phyloP scores from a whole-genome alignment of 1,139 yeast genomes.

The Debaryomyces coudertii region DNA sequence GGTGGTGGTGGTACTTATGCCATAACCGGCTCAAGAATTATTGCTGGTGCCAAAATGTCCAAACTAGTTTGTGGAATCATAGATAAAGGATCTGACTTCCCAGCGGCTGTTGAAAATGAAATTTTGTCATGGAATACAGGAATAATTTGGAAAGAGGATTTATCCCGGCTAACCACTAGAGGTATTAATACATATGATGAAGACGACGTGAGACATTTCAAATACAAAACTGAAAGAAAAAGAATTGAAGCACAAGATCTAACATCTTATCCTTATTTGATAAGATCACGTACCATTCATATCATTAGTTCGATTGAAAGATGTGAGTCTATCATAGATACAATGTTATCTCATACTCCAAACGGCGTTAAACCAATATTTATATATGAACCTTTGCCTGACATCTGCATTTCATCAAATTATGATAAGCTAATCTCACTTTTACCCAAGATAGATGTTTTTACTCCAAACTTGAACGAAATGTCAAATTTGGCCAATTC shows the following conservation, averaged over 20 bases:
- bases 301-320: conserved; percentile 74
- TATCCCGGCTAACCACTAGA: conserved; percentile 65
- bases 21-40: conserved; percentile 71
- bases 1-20: conserved; percentile 95
- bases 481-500: conserved; percentile 46
- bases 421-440: conserved; percentile 41
- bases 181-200: conserved; percentile 78
- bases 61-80: conserved; percentile 63
- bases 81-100: conserved; percentile 82
- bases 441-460: conserved; percentile 55
- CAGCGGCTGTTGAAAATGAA: conserved; percentile 46
- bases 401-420: conserved; percentile 60
- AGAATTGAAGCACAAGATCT: conserved; percentile 68
- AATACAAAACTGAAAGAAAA: conserved; percentile 58
- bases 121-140: conserved; percentile 67
- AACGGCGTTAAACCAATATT: conserved; percentile 40
- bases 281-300: conserved; percentile 58
- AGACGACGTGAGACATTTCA: conserved; percentile 56
- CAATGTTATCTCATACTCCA: conserved; percentile 24
- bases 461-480: conserved; percentile 86
- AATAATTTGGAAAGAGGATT: conserved; percentile 54
- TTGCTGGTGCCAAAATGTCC: conserved; percentile 41
- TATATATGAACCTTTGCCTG: conserved; percentile 90
- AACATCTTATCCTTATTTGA: conserved; percentile 34
- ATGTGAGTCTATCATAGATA: conserved; percentile 48